phyloP scores from a whole-genome alignment of 2,329 filamentous ascomycete genomes.

The Phaeoacremonium minimum region DNA sequence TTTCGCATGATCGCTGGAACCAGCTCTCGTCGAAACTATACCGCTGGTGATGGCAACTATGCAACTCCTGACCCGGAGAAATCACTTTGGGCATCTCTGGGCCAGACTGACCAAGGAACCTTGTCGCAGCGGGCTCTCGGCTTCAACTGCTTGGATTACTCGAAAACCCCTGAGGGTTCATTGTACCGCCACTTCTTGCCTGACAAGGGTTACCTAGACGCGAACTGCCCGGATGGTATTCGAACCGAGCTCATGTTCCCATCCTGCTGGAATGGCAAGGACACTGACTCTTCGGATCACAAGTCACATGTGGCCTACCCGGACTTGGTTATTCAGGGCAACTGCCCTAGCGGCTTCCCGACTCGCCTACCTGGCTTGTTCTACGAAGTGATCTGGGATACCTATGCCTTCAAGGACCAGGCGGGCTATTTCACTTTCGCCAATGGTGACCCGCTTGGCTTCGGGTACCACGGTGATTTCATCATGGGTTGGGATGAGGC shows the following conservation, averaged over 20 bases:
- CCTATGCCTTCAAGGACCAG: constrained; percentile 56
- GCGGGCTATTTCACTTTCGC: constrained; percentile 70
- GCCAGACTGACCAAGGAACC: constrained; percentile 61
- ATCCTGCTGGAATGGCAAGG: constrained; percentile 79
- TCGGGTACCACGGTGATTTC: constrained; percentile 76
- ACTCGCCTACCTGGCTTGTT: constrained; percentile 70
- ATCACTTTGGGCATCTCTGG: constrained; percentile 62
- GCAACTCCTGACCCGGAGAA: constrained; percentile 60
- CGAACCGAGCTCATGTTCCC: constrained; percentile 85
- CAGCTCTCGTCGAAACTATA: constrained; percentile 64
- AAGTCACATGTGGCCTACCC: constrained; percentile 74
- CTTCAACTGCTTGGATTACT: constrained; percentile 94
- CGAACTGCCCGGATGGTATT: constrained; percentile 75
- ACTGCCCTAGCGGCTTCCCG: constrained; percentile 66
- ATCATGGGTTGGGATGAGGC: constrained; percentile 70
- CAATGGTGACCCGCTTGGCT: constrained; percentile 72
- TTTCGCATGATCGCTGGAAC: constrained; percentile 84
- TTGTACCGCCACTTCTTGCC: constrained; percentile 80
- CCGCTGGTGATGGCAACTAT: constrained; percentile 63
- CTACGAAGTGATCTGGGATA: constrained; percentile 83
- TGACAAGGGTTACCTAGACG: constrained; percentile 73
- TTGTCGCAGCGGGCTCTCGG: constrained; percentile 79
- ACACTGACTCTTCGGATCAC: constrained; percentile 51
- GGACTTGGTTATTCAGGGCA: constrained; percentile 68
- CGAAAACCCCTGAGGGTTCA: constrained; percentile 59